A percentile compares a stretch with the other conserved stretches of the same genome.
These are phyloP conservation scores for Excoecaria agallocha DNA, from an alignment of 345 rosid species.

Conservation along the genomic window DNA sequence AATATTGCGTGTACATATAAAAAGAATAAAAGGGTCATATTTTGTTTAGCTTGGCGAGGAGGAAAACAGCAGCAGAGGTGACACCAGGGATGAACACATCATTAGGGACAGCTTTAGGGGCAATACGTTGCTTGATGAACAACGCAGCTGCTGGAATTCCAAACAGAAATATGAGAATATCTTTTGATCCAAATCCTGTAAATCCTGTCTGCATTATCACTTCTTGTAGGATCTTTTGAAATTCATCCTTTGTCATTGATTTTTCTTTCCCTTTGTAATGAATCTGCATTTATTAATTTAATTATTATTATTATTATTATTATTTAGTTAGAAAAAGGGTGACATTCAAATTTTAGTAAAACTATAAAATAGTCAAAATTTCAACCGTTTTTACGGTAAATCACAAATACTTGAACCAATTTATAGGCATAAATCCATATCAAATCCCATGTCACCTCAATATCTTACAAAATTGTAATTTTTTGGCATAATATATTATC, in stretches of 20 bases:
- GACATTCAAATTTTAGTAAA: no score
- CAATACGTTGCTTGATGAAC: constrained; percentile 50
- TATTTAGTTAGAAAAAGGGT: no score
- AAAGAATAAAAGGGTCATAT: constrained; percentile 28
- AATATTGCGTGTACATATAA: no score
- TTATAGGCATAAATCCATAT: no score
- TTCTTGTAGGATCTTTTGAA: constrained; percentile 55
- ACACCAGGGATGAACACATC: constrained; percentile 69
- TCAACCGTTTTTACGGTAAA: no score
- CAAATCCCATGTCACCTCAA: no score
- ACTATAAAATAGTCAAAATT: no score
- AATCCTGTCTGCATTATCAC: constrained; percentile 53
- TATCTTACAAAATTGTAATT: no score
- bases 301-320: no score
- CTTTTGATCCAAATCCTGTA: constrained; percentile 70
- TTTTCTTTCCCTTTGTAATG: constrained; percentile 38
- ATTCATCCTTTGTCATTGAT: constrained; percentile 49
- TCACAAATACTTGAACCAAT: no score
- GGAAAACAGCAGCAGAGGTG: constrained; percentile 72
- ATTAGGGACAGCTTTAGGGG: constrained; percentile 47
- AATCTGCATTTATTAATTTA: constrained; percentile 25
- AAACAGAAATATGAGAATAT: constrained; percentile 52
- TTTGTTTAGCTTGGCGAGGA: constrained; percentile 73
- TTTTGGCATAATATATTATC: no score
- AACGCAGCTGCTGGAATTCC: constrained; percentile 61